Base-by-base conservation (phyloP, 768 basidiomycete genomes). In the Thelephora aurantiotincta region DNA sequence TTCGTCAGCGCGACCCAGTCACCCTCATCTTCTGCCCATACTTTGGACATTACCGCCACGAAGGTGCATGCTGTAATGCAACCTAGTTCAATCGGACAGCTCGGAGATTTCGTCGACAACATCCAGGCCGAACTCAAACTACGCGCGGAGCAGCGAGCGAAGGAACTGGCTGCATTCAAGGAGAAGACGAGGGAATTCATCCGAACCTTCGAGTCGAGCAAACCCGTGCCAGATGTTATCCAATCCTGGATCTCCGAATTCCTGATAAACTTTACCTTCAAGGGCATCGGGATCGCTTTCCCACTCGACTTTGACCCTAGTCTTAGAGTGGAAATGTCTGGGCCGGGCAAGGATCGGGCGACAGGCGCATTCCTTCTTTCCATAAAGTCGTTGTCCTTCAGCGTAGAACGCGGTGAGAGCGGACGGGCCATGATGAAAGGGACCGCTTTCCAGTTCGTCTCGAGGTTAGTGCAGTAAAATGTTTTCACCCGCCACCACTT, bases 11-110 rank as follows among this genome's bases (percentile, higher is more conserved):
- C 47, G 1, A 33, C 44, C 45, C 41, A 35, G 42, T 23, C 54
- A 16, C 36, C 45, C 37, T 9, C 45, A 1, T 23, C 50, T 14
- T 26, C 23, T 11, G 51, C 45, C n/a, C 56, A 61, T n/a, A 48
- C 46, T n/a, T 43, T 87, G 22, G 67, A 77, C 33, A 50, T 91
- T 26, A 61, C 67, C 1, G 63, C 93, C 19, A 77, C 74, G 6
- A 87, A 83, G 61, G 77, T 90, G 2, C 89, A 97, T 57, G 91
- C 93, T 1, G 85, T 94, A 33, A 82, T 96, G 83, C 91, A 92
- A 60, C 82, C 93, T 9, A 88, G 87, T 52, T 93, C 94, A 0
- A 81, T 97, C 45, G 82, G 83, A 18, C 87, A 94, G 58, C 67
- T 97, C 6, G 87, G 83, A 13, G 93, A 97, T 59, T 88, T 91